Conservation (phyloP, 73 alveolate species). For the Paraurostyla sp. region DNA sequence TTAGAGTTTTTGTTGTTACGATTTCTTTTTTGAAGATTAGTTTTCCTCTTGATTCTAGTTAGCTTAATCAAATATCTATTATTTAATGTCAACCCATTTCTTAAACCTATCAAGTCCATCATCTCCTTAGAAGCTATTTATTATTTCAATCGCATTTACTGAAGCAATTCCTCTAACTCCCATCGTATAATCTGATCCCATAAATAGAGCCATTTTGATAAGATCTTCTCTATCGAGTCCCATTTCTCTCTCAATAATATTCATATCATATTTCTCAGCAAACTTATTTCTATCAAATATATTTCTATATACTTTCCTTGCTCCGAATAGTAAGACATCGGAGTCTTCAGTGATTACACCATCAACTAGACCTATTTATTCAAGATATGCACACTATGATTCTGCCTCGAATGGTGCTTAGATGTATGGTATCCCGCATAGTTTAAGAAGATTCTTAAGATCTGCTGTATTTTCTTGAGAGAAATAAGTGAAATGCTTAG, state of each 20-base stretch:
- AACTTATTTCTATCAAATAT: constrained; percentile 70
- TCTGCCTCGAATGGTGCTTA: constrained; percentile 93
- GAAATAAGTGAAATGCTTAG: constrained; percentile 47
- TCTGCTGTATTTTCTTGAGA: constrained; percentile 71
- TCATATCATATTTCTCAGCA: constrained; percentile 58
- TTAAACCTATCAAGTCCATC: constrained; percentile 63
- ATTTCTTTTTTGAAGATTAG: background rate
- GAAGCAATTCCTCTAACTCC: constrained; percentile 90
- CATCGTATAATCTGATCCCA: constrained; percentile 87
- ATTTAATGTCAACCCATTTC: constrained; percentile 56
- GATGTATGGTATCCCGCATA: constrained; percentile 86
- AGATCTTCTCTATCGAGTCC: constrained; percentile 82
- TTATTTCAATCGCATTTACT: constrained; percentile 87
- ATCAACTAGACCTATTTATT: constrained; percentile 71
- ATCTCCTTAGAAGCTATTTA: constrained; percentile 73
- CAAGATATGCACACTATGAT: constrained; percentile 86
- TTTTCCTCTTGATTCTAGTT: constrained; percentile 10
- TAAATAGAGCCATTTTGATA: constrained; percentile 75
- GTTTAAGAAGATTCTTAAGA: constrained; percentile 68
- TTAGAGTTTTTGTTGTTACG: background rate
- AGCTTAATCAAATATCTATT: constrained; percentile 40
- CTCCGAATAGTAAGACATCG: constrained; percentile 84
- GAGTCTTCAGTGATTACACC: constrained; percentile 87
- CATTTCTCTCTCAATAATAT: constrained; percentile 68
- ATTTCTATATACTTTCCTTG: constrained; percentile 78